Base-by-base conservation (phyloP, 2,329 filamentous ascomycete species). In the Colletotrichum destructivum region DNA sequence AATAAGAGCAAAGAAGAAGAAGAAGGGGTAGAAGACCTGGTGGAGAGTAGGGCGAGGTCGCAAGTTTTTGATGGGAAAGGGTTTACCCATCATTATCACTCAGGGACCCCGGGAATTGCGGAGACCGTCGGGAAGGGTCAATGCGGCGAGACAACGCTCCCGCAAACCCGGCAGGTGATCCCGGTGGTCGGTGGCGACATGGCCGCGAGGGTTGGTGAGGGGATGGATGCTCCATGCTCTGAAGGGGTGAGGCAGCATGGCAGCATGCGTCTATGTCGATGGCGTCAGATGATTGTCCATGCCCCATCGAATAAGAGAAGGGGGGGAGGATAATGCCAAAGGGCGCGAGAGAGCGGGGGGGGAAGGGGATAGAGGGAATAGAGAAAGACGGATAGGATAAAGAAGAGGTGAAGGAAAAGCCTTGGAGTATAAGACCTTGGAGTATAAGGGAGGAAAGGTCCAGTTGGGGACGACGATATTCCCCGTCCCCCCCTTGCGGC, bases 81-180 rank as follows among this genome's bases (percentile, higher is more conserved):
- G 42, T 46, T 38, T 35, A n/a, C 49, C 31, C 54, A 59, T 60
- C 26, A 16, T 26, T 5, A 31, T 57, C 9, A 38, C 52, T 21
- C 21, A 38, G 62, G 26, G 44, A 16, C 16, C 16, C 64, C 57
- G 52, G 46, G n/a, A 68, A 68, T 56, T 59, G 57, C 64, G 52
- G 57, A 71, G 51, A 60, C 57, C 51, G 26, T 35, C 57, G 64
- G 57, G 26, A 51, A 40, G n/a, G 42, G 64, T 59, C 57, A 59
- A 18, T 59, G 64, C 69, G 57, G 51, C 52, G 59, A 47, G 13
- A 35, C 38, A 52, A 31, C 26, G 44, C 35, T 46, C 11, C 44
- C 42, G 64, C 57, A 47, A 62, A 42, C 21, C n/a, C 15, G 56
- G 63, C 13, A 44, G 49, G 51, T 51, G n/a, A 62, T 52, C 44